These are phyloP conservation scores for Fusarium sp. DNA, from an alignment of 2,329 filamentous ascomycete genomes.

Conservation along the genomic window DNA sequence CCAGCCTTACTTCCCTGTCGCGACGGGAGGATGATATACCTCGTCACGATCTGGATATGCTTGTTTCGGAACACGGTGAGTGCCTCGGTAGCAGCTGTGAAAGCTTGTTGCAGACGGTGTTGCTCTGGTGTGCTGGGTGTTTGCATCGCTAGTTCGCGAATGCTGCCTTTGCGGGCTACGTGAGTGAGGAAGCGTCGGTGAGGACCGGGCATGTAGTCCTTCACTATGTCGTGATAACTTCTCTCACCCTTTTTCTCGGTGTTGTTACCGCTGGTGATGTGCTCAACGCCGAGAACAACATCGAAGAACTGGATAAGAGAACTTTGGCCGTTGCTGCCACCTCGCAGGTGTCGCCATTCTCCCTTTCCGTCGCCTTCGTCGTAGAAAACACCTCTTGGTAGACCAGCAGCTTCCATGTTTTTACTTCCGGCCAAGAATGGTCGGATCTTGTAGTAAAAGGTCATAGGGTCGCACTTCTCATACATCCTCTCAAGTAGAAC, in stretches of 20 bases:
- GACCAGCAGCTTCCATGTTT: constrained; percentile 87
- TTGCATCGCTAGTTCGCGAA: constrained; percentile 73
- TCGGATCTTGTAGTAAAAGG: constrained; percentile 90
- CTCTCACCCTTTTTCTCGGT: constrained; percentile 37
- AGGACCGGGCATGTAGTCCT: constrained; percentile 88
- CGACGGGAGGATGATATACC: constrained; percentile 89
- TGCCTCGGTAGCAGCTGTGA: constrained; percentile 79
- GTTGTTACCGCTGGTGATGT: constrained; percentile 60
- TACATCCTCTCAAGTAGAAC: constrained; percentile 83
- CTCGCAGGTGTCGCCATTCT: constrained; percentile 81
- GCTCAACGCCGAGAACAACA: constrained; percentile 84
- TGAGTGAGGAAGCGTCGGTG: constrained; percentile 83
- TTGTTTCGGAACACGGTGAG: constrained; percentile 82
- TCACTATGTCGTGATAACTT: constrained; percentile 74
- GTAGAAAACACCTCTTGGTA: constrained; percentile 87
- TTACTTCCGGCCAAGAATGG: constrained; percentile 92
- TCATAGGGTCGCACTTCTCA: constrained; percentile 84
- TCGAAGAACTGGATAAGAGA: constrained; percentile 95
- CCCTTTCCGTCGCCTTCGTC: constrained; percentile 76
- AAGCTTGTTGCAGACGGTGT: constrained; percentile 58
- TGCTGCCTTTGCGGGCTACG: constrained; percentile 76
- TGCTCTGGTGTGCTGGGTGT: constrained; percentile 66
- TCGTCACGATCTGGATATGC: constrained; percentile 88
- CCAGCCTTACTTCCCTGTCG: constrained; percentile 49
- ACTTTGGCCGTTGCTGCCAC: constrained; percentile 93